Evolutionary conservation across 73 alveolate genomes (phyloP).

Genomic region (Paramecium pentaurelia): DNA sequence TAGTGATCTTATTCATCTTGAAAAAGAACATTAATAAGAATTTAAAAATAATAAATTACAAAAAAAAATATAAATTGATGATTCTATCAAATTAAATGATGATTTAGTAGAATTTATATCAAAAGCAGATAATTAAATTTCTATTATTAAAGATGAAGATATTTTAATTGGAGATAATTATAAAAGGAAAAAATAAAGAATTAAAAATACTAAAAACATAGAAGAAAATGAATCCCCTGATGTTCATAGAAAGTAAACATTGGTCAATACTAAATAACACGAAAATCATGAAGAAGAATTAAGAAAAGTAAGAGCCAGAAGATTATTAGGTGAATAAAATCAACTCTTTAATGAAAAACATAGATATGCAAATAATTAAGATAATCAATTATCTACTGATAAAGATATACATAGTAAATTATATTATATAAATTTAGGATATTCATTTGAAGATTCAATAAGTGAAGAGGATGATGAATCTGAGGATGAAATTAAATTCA

Average conservation of each 20-base stretch:
- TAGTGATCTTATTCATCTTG: not conserved
- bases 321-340: not conserved
- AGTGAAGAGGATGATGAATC: conserved; percentile 8
- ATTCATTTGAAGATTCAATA: conserved; percentile 11
- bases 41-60: not conserved
- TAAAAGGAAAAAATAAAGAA: not conserved
- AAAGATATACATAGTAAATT: not conserved
- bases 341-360: not conserved
- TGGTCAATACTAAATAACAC: not conserved
- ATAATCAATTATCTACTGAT: not conserved
- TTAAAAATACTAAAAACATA: not conserved
- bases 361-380: not conserved
- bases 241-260: not conserved
- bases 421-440: not conserved
- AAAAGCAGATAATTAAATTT: not conserved
- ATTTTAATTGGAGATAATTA: not conserved
- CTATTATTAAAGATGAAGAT: not conserved
- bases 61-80: not conserved
- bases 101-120: not conserved
- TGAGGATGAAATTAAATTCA: not conserved
- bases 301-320: not conserved
- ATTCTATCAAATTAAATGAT: not conserved
- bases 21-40: not conserved
- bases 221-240: conserved; percentile 47
- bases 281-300: not conserved